A percentile compares a stretch with the other conserved stretches of the same genome.
Evolutionary conservation across 305 asterid species (phyloP).

Genomic region (Solanum hybrid): DNA sequence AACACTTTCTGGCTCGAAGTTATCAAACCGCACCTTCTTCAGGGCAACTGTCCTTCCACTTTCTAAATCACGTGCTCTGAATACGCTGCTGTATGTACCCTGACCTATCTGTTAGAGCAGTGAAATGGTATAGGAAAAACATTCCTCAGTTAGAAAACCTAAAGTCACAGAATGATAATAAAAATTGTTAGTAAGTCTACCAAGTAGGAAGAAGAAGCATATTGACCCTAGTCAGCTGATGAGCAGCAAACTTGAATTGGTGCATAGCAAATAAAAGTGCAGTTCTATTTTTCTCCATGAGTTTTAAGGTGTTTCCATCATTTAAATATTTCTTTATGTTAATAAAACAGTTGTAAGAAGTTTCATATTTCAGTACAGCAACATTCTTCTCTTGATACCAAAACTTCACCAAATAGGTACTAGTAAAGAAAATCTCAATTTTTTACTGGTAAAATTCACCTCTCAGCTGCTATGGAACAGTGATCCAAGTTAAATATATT

Average conservation of each 20-base stretch:
- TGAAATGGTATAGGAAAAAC: background rate
- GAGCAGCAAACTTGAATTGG: background rate
- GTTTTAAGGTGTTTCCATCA: background rate
- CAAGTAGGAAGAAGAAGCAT: background rate
- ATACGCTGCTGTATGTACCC: constrained; percentile 93
- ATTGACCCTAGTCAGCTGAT: background rate
- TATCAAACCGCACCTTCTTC: constrained; percentile 87
- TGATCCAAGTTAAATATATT: background rate
- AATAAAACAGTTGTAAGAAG: background rate
- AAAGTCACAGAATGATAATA: background rate
- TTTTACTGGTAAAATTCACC: background rate
- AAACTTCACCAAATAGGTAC: background rate
- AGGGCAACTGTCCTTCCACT: constrained; percentile 69
- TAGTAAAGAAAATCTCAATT: background rate
- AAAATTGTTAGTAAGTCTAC: background rate
- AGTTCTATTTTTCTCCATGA: background rate
- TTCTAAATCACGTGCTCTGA: constrained; percentile 86
- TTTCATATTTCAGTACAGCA: background rate
- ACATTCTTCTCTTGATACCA: background rate
- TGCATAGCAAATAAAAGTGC: background rate
- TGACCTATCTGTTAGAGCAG: constrained; percentile 67
- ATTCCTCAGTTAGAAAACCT: background rate
- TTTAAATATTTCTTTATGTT: background rate
- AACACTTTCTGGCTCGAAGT: constrained; percentile 44
- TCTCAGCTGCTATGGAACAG: background rate